Base-by-base conservation (phyloP, 441 rosid species). In the Croton laevigatus region DNA sequence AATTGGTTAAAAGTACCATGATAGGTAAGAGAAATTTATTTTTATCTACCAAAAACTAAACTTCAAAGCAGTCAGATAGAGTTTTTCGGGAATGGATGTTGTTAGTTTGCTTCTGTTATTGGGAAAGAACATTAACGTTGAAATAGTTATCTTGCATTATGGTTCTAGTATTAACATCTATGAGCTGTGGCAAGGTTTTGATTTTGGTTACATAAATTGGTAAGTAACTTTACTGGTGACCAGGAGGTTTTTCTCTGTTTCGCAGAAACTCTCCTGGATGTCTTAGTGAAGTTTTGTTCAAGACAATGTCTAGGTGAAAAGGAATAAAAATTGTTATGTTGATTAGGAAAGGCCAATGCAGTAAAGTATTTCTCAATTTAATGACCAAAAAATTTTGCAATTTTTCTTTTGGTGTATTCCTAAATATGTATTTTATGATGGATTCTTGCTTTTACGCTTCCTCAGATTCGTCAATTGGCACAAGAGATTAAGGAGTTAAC, bases 401-500 rank as follows among this genome's bases (percentile, higher is more conserved):
- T 40, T 1, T 16, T 4, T 6, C 37, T n/a, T n/a, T 68, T 60
- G 9, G 27, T 46, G n/a, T 63, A 62, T 27, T 66, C 60, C 40
- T n/a, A 27, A 57, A 57, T 54, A 58, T 62, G 53, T 57, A 46
- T 62, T 63, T 70, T 59, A 71, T 67, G 44, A 65, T 79, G 37
- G 53, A 8, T 75, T 48, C 32, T 57, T 46, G 16, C 69, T 71
- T 40, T 37, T 79, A 61, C 20, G 22, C 36, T 60, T 36, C 66
- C 49, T 76, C 46, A 94, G 97, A 90, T 91, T 76, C 87, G 85
- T 22, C 87, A 87, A 71, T 79, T 91, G 83, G 94, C 96, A 40
- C 89, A 87, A 73, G 97, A 91, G 88, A 90, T 94, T 73, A 94
- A 90, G 82, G 95, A 94, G 73, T 78, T 94, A 77, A 69, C 86